Base-by-base conservation (phyloP, 805 yeast species). In the Zygosaccharomyces lentus region DNA sequence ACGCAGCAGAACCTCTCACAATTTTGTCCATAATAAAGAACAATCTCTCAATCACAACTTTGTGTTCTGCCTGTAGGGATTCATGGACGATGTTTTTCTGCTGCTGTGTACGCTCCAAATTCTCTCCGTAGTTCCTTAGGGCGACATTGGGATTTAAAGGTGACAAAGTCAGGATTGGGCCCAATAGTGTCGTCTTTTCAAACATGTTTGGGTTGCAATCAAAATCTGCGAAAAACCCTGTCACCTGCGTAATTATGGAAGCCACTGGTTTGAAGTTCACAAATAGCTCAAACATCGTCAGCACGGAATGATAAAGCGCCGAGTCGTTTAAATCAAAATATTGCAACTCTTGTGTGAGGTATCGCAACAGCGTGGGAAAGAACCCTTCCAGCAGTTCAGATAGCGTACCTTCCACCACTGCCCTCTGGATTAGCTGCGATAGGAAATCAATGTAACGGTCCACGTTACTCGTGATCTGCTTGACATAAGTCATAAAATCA, bases 111-210 rank as follows among this genome's bases (percentile, higher is more conserved):
- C 60, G 54, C 32, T 62, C 65, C 43, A 57, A 45, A 37, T 50
- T 48, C 25, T 62, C 62, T n/a, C 64, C 65, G 39, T 69, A 73
- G 52, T 81, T 80, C 49, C 75, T 77, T 13, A 68, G 56, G 0
- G 73, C 62, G 0, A 80, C 76, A n/a, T 72, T 65, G 2, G 75
- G 72, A 38, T 78, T 73, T 38, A 89, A 67, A 0, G 96, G 96
- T 0, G 96, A 86, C 17, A 88, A 66, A 47, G 82, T 72, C 45
- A 87, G 74, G 25, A 88, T 71, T 6, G 95, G 84, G 2, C 97
- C 98, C 45, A 91, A 67, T 13, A 87, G 64, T 0, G 96, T 78
- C 19, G 72, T 70, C 12, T 68, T 67, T 57, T 86, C 95, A 56
- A 76, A 76, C 37, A 75, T 73, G 13, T 74, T 65, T 1, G 84